Evolutionary conservation across 805 yeast genomes (phyloP), one percentile per base, ranked within the genome.

Genomic region (Schwanniomyces vanrijiae): DNA sequence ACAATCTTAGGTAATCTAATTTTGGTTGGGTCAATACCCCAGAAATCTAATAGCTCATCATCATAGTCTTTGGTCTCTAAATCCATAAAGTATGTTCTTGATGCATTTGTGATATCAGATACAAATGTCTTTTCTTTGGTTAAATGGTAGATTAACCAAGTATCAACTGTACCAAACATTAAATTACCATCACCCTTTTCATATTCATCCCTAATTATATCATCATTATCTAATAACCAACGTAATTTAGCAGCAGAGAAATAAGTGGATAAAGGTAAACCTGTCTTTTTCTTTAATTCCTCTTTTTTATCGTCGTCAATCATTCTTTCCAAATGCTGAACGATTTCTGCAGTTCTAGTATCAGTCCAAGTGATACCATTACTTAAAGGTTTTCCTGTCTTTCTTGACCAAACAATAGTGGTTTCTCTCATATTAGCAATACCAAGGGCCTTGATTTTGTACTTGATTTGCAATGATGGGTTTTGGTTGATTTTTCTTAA

Each of bases 321-420:
- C 55, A 74, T 73, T 48, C 75, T 70, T 56, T 78, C 78, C 62
- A 86, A 75, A 53, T 82, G 79, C 51, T 80, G 79, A 44, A 90
- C 90, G 42, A 88, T 77, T 16, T 76, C 81, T 8, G 87, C 70
- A 35, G 96, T 92, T 61, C 98, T 80, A 35, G 96, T 88, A 69
- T 91, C 98, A 52, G 92, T 88, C 98, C 98, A 91, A 31, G 91
- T 96, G 64, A 91, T 89, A 60, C 97, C 97, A 63, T 88, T 85
- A 61, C 84, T 79, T 46, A 90, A 78, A 3, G 96, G 95, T 54
- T 73, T 71, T 35, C 97, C 97, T 2, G 97, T 90, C 44, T 74
- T 74, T 54, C 83, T 78, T 47, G 90, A 85, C 97, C 97, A 91
- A 42, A 91, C 83, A 45, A 86, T 77, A 24, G 96, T 86, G 37